Base-by-base conservation (phyloP, 768 basidiomycete genomes). In the Scleroderma citrinum region DNA sequence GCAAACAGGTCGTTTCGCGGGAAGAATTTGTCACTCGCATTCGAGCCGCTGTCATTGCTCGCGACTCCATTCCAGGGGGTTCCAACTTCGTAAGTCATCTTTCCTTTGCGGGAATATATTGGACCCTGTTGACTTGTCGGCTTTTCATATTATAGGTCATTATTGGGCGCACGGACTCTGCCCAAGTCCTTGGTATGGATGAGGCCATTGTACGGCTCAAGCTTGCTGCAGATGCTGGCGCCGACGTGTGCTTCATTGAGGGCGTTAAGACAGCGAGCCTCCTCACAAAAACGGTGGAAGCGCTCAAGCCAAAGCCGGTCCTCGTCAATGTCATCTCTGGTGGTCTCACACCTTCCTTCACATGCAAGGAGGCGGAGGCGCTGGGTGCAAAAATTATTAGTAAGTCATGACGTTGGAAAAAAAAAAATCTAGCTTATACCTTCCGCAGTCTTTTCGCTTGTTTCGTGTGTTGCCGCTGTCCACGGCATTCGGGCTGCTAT, bases 231-330 rank as follows among this genome's bases (percentile, higher is more conserved):
- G 82, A 82, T 50, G 82, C 77, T 10, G 86, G 86, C 26, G 86
- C 86, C 0, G 86, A 89, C 58, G 85, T 85, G 12, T 87, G 85
- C 64, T 90, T 89, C 66, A 87, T 87, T 31, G 86, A 88, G 62
- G 86, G 87, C 36, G 85, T 87, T 24, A 79, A 79, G 63, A 83
- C 78, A 2, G 74, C 80, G 40, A 80, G 84, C 39, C 76, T 84
- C 20, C 73, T 87, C 14, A 71, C 76, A 48, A 70, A 70, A 1
- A 86, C 86, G 10, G 81, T 89, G 40, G 73, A 74, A 20, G 83
- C 81, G 2, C 66, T 89, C 24, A 77, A 81, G 5, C 86, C 86
- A 5, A 87, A 83, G 56, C 86, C 86, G 1, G 85, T 86, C 32
- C 82, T 88, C 29, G 84, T 87, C 36, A 88, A 88, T 52, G 85